Conservation (phyloP, 345 rosid species). For the Durio zibethinus region DNA sequence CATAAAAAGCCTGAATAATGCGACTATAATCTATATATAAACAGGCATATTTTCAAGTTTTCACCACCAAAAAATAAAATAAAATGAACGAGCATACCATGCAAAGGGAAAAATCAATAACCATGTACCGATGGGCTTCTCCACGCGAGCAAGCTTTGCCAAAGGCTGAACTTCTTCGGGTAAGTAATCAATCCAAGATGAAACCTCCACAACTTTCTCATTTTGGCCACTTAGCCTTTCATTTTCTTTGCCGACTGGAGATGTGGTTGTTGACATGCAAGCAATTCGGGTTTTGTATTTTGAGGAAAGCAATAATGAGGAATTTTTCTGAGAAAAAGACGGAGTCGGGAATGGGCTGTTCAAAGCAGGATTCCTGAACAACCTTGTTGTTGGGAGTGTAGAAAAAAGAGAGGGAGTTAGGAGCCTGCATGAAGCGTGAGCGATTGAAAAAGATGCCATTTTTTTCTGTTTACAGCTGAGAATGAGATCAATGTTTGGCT, state of each 20-base stretch:
- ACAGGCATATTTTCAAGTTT: neutral
- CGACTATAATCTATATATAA: neutral
- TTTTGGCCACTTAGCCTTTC: neutral
- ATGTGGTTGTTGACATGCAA: neutral
- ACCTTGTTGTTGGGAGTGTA: constrained; percentile 2
- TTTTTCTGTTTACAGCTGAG: neutral
- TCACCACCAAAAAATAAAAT: neutral
- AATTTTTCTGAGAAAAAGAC: neutral
- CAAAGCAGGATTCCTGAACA: neutral
- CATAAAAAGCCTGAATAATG: too few relatives aligned
- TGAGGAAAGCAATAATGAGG: neutral
- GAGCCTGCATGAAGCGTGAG: constrained; percentile 24
- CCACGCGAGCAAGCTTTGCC: constrained; percentile 68
- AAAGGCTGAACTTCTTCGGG: constrained; percentile 38
- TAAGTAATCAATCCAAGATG: neutral
- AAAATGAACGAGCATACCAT: neutral
- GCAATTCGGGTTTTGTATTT: neutral
- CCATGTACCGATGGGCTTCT: constrained; percentile 14
- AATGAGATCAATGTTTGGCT: neutral
- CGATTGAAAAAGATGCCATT: constrained; percentile 32
- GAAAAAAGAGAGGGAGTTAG: constrained; percentile 26
- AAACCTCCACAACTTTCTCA: neutral
- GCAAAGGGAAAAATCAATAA: neutral
- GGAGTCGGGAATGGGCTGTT: neutral
- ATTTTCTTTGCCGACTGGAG: neutral